These are phyloP conservation scores for Monilinia fructicola DNA, from an alignment of 2,329 filamentous ascomycete genomes.

Conservation along the genomic window DNA sequence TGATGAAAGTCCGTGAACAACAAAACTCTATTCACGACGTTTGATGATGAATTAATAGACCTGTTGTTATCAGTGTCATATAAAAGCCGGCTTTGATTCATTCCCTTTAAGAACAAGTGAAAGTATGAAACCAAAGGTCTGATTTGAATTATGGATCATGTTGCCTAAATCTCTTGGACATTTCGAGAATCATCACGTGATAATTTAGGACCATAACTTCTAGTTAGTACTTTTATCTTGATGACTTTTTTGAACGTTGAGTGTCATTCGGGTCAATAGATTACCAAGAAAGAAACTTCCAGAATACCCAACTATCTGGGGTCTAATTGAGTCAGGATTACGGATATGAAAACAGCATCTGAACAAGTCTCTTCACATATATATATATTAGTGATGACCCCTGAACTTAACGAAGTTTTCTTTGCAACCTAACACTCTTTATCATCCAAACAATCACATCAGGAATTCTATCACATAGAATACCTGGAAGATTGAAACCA, in stretches of 20 bases:
- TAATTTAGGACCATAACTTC: not conserved
- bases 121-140: no score
- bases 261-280: no score
- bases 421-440: not conserved
- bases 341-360: not conserved
- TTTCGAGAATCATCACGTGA: not conserved
- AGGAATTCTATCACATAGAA: not conserved
- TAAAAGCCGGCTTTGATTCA: no score
- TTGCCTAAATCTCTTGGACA: not conserved
- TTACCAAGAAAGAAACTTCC: not conserved
- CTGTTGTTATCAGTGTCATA: no score
- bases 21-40: no score
- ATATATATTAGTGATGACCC: not conserved
- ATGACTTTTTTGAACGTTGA: not conserved
- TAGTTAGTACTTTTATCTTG: not conserved
- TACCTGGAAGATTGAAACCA: not conserved
- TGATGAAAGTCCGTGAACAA: no score
- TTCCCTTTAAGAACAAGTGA: no score
- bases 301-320: not conserved
- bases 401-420: not conserved
- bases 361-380: not conserved
- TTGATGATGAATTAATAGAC: no score
- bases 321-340: rapidly evolving
- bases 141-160: not conserved
- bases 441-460: not conserved